Conservation (phyloP, 495 filamentous ascomycete species). For the Hypomontagnella monticulosa region DNA sequence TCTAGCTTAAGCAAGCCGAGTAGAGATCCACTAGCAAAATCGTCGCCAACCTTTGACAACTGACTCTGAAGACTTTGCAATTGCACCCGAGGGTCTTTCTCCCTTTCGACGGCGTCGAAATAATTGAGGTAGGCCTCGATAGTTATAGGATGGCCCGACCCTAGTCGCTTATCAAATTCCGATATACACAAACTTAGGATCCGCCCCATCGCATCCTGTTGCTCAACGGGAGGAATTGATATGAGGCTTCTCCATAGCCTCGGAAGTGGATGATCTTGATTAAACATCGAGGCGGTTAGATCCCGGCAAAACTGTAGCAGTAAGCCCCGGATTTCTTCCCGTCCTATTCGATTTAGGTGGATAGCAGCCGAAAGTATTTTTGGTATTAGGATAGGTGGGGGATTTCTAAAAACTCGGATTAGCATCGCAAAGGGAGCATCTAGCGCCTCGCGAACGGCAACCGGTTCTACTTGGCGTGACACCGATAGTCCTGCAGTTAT, state of each 20-base stretch:
- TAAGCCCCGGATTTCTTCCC: slow-evolving; percentile 40
- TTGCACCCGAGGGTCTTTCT: slow-evolving; percentile 37
- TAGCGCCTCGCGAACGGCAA: slow-evolving; percentile 31
- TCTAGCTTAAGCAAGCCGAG: slow-evolving; percentile 43
- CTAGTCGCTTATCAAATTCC: slow-evolving; percentile 38
- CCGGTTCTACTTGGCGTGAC: slow-evolving; percentile 42
- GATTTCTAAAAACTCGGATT: slow-evolving; percentile 45
- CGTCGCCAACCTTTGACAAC: slow-evolving; percentile 25
- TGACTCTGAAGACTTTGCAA: slow-evolving; percentile 31
- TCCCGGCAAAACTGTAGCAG: slow-evolving; percentile 45
- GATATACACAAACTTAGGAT: slow-evolving; percentile 40
- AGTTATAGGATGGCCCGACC: slow-evolving; percentile 39
- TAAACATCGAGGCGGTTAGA: slow-evolving; percentile 32
- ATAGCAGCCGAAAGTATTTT: slow-evolving; percentile 40
- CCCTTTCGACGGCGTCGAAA: slow-evolving; percentile 43
- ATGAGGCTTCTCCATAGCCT: slow-evolving; percentile 43
- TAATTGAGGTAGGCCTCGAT: slow-evolving; percentile 42
- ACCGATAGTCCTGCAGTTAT: slow-evolving; percentile 44
- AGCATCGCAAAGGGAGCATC: slow-evolving; percentile 44
- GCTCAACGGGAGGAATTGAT: slow-evolving; percentile 35
- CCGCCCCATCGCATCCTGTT: slow-evolving; percentile 34
- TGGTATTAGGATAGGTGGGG: slow-evolving; percentile 42
- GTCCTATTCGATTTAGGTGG: slow-evolving; percentile 41
- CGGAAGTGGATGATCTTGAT: slow-evolving; percentile 30
- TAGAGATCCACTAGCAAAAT: slow-evolving; percentile 23